These are phyloP conservation scores for Plasmodium knowlesi DNA, from an alignment of 169 alveolate species.

Conservation along the genomic window DNA sequence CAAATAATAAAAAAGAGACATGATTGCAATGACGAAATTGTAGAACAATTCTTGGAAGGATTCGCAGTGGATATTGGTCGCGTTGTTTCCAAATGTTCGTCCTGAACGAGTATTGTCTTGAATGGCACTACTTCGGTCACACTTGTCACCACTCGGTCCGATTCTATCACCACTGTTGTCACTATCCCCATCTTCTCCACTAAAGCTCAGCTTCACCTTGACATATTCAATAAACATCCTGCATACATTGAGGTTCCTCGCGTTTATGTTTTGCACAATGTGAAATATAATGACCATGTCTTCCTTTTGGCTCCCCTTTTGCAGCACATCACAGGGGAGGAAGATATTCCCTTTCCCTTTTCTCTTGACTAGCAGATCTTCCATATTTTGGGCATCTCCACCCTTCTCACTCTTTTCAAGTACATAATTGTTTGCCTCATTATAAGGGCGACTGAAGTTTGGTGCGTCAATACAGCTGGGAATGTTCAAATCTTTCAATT, in stretches of 20 bases:
- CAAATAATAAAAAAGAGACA: conserved; percentile 65
- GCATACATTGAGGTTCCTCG: conserved; percentile 15
- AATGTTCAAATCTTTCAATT: conserved; percentile 12
- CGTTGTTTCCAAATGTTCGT: not conserved
- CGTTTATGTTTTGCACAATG: conserved; percentile 11
- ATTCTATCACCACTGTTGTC: not conserved
- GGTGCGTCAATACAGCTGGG: not conserved
- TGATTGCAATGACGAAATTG: conserved; percentile 24
- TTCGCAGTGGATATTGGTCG: not conserved
- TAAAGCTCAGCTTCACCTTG: not conserved
- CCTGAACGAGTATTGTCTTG: not conserved
- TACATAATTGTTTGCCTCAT: not conserved
- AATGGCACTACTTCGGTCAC: not conserved
- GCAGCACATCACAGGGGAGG: not conserved
- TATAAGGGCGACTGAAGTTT: not conserved
- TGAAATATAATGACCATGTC: conserved; percentile 49
- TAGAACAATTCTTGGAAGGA: conserved; percentile 60
- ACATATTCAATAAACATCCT: conserved; percentile 53
- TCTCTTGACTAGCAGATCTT: not conserved
- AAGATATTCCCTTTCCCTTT: not conserved
- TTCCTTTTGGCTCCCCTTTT: conserved; percentile 10
- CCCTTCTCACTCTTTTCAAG: not conserved
- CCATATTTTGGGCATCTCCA: not conserved
- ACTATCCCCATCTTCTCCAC: not conserved
- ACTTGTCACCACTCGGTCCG: not conserved